Evolutionary conservation across 495 filamentous ascomycete genomes (phyloP).

Genomic region (Neurospora intermedia): DNA sequence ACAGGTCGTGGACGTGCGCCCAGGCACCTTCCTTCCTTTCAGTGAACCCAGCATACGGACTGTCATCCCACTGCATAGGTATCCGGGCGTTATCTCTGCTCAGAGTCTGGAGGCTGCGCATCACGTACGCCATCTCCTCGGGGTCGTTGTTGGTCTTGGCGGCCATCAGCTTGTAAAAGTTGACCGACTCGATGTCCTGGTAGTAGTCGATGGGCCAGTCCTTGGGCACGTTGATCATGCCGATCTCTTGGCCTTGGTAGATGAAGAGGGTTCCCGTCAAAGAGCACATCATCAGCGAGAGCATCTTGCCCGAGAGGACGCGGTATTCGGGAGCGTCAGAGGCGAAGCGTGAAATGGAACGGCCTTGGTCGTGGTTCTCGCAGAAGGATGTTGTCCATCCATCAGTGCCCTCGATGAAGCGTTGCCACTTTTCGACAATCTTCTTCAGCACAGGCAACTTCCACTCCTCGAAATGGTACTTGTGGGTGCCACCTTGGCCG

Average conservation of each 20-base stretch:
- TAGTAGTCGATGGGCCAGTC: slow-evolving; percentile 58
- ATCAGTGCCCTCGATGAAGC: slow-evolving; percentile 54
- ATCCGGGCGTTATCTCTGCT: slow-evolving; percentile 44
- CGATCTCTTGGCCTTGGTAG: slow-evolving; percentile 70
- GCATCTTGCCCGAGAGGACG: slow-evolving; percentile 45
- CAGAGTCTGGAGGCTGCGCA: slow-evolving; percentile 46
- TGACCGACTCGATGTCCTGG: slow-evolving; percentile 59
- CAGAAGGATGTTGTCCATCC: slow-evolving; percentile 64
- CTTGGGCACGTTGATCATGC: slow-evolving; percentile 59
- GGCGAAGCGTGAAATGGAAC: background rate
- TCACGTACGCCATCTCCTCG: slow-evolving; percentile 41
- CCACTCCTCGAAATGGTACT: slow-evolving; percentile 26
- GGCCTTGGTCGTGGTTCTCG: slow-evolving; percentile 51
- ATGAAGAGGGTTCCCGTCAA: slow-evolving; percentile 60
- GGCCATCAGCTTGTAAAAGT: slow-evolving; percentile 42
- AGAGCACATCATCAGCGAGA: slow-evolving; percentile 32
- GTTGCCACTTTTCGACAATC: slow-evolving; percentile 54
- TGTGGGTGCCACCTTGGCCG: slow-evolving; percentile 40
- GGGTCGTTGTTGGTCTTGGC: slow-evolving; percentile 14
- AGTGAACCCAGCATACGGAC: slow-evolving; percentile 17
- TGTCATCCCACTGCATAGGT: slow-evolving; percentile 53
- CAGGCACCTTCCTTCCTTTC: slow-evolving; percentile 24
- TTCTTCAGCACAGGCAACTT: slow-evolving; percentile 46
- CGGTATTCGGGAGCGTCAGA: slow-evolving; percentile 38
- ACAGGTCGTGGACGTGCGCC: slow-evolving; percentile 50